Evolutionary conservation across 768 basidiomycete species (phyloP).

Genomic region (Krasilnikovozyma curviuscula): DNA sequence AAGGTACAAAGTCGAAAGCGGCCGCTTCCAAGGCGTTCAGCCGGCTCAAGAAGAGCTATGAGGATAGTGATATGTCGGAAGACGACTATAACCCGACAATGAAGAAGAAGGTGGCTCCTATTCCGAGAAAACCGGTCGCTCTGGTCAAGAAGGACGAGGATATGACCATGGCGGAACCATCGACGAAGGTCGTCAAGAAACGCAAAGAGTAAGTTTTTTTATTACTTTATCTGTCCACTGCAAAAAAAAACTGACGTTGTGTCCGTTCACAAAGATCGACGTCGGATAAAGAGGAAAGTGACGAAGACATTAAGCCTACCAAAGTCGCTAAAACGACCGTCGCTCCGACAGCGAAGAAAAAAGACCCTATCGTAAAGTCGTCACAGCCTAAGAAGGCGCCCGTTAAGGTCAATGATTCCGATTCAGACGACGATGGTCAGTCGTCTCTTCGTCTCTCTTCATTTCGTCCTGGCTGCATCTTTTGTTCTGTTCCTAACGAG

Average conservation of each 20-base stretch:
- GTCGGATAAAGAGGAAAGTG: neutral
- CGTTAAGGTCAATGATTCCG: neutral
- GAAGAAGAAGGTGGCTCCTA: slow-evolving; percentile 1
- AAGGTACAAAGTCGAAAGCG: slow-evolving; percentile 34
- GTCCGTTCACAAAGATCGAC: neutral
- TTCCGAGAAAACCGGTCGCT: neutral
- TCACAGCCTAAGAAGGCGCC: neutral
- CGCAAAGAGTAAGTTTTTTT: slow-evolving; percentile 5
- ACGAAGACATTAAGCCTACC: slow-evolving; percentile 4
- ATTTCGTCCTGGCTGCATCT: neutral
- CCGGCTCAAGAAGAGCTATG: slow-evolving; percentile 28
- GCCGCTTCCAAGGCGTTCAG: slow-evolving; percentile 29
- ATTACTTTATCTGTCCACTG: neutral
- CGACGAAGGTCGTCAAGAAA: slow-evolving; percentile 8
- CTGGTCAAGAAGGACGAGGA: slow-evolving; percentile 26
- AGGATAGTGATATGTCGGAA: slow-evolving; percentile 29
- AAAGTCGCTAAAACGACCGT: neutral
- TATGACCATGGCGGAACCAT: slow-evolving; percentile 20
- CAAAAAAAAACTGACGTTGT: neutral
- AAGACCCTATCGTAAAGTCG: neutral
- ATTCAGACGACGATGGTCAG: slow-evolving; percentile 5
- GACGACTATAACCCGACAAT: slow-evolving; percentile 40
- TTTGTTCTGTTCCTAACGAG: neutral
- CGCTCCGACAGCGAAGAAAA: neutral
- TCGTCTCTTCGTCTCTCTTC: neutral